Base-by-base conservation (phyloP, 208 protist genomes). In the Zelonia costaricensis region DNA sequence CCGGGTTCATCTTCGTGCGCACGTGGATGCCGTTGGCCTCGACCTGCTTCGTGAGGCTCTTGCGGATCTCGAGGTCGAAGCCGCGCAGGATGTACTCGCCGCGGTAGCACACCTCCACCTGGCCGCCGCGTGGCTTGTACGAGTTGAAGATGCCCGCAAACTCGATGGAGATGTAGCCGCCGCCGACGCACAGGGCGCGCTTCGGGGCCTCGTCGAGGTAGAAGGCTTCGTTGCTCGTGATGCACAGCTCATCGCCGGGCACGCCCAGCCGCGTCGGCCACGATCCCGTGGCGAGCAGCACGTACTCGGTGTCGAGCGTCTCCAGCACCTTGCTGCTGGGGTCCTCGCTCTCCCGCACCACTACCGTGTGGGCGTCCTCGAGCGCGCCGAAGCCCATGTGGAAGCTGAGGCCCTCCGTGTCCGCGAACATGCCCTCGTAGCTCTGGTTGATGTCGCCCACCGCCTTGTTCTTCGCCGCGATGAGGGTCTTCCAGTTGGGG, bases 141-240 rank as follows among this genome's bases (percentile, higher is more conserved):
- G 65, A 86, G 68, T 94, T 93, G 66, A 97, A 95, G 69, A 97
- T 95, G 66, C 86, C 88, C 25, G 90, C 90, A 54, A 97, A 95
- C 69, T 97, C 92, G 5, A 95, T 62, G 10, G 86, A 83, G 59
- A 97, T 96, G 79, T 94, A 97, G 48, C 92, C 92, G 53, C 89
- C 92, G 28, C 92, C 92, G 23, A 97, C 85, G 58, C 88, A 86
- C 2, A 97, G 72, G 0, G 73, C 79, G 53, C 86, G 79, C 61
- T 85, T 80, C 42, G 92, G 92, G 31, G 71, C 72, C 28, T 93
- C 74, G 9, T 76, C 59, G 2, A 97, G 79, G 71, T 94, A 95
- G 65, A 97, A 96, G 47, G 86, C 86, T 62, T 97, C 89, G 70
- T 97, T 95, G 64, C 85, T 94, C 42, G 80, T 94, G 69, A 97